Evolutionary conservation across 257 asterid species (phyloP).

Genomic region (Hygrophila difformis): DNA sequence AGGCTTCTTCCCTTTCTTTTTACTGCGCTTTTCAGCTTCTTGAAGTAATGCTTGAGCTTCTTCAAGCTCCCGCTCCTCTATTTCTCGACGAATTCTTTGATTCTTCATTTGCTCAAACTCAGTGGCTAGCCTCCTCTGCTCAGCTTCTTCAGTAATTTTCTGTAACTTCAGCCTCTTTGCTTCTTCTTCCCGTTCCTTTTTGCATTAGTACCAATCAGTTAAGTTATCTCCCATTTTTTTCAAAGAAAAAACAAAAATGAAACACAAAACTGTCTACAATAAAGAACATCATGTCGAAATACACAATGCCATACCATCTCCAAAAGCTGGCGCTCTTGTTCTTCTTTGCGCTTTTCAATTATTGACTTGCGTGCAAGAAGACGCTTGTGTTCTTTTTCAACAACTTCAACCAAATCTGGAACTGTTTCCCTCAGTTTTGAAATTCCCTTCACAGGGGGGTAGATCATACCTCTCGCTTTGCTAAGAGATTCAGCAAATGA

Average conservation of each 20-base stretch:
- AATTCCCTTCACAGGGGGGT: conserved; percentile 39
- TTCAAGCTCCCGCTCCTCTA: conserved; percentile 80
- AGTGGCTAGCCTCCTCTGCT: conserved; percentile 60
- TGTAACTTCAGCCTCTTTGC: conserved; percentile 62
- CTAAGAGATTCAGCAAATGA: conserved; percentile 55
- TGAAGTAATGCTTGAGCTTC: conserved; percentile 66
- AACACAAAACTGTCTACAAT: background rate
- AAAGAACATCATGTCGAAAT: conserved; percentile 2
- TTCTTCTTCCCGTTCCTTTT: conserved; percentile 90
- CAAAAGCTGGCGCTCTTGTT: conserved; percentile 81
- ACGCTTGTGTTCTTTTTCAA: conserved; percentile 81
- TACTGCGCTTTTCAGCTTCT: conserved; percentile 50
- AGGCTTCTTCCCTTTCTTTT: conserved; percentile 74
- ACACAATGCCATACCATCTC: conserved; percentile 50
- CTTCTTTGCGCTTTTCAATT: conserved; percentile 94
- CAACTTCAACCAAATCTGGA: conserved; percentile 55
- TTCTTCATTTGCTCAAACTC: conserved; percentile 76
- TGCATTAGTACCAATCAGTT: no score
- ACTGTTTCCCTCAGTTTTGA: conserved; percentile 43
- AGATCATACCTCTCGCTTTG: conserved; percentile 49
- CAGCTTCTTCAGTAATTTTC: conserved; percentile 71
- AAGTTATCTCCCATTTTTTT: background rate
- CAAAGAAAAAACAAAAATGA: background rate
- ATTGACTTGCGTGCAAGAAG: conserved; percentile 87
- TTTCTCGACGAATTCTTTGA: conserved; percentile 73